phyloP scores from a whole-genome alignment of 306 rosid species.

The Cucumis melo region DNA sequence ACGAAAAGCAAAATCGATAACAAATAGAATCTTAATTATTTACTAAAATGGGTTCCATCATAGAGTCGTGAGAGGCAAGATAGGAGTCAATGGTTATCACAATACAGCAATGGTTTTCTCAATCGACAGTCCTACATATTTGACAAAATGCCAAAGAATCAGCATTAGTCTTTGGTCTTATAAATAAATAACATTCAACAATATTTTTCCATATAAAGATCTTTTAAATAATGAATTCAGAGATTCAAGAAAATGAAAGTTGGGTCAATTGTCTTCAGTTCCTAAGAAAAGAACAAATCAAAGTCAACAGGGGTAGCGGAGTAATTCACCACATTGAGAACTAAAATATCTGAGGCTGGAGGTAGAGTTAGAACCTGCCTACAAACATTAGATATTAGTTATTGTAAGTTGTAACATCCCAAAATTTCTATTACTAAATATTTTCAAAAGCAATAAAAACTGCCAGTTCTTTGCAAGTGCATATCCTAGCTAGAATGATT shows the following conservation, averaged over 20 bases:
- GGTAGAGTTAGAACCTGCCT: neutral
- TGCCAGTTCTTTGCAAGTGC: neutral
- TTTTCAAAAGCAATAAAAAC: neutral
- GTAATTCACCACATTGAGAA: neutral
- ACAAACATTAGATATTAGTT: neutral
- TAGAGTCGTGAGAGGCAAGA: neutral
- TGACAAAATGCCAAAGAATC: neutral
- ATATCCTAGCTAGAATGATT: neutral
- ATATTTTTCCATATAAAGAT: neutral
- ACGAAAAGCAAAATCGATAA: neutral
- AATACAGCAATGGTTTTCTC: neutral
- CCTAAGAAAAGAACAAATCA: neutral
- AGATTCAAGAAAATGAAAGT: neutral
- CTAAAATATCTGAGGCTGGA: neutral
- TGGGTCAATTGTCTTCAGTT: neutral
- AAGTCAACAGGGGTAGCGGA: neutral
- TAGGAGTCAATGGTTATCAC: neutral
- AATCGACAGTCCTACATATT: neutral
- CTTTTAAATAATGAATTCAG: neutral
- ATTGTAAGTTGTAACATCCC: neutral
- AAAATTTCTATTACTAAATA: neutral
- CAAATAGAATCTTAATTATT: neutral
- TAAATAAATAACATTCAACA: neutral
- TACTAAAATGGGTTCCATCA: neutral
- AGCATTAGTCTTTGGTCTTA: neutral